Evolutionary conservation across 257 asterid genomes (phyloP), one percentile per base, ranked within the genome.

Genomic region (Fraxinus excelsior): DNA sequence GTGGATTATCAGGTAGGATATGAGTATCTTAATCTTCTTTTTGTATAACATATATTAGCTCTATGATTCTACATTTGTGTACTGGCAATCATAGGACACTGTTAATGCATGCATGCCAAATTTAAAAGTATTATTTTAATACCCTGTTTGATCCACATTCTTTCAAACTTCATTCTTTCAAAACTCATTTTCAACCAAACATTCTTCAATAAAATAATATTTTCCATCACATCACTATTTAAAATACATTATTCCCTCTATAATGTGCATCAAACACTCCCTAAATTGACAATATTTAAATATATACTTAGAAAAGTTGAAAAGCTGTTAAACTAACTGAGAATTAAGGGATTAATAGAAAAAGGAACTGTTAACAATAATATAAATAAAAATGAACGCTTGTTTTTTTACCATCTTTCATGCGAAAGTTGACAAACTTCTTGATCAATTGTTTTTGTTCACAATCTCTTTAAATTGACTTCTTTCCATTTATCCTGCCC

Each of bases 1-100:
- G 94, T 93, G 79, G 91, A 93, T 75, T 95, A 95, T 84, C 97
- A 95, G 96, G 99, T 93, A 81, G 46, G 31, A 23, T 38, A 35
- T 67, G 49, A 26, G 62, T 71, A 65, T 32, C 51, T 76, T 28
- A 58, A 13, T 81, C 60, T 25, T 67, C 66, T 53, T 56, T 28
- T 4, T 62, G 68, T 26, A 44, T 31, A 53, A n/a, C 76, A 29
- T 67, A 49, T 7, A 35, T 64, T 62, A 42, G 69, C 76, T 65
- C 7, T 73, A 37, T 62, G 37, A 76, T 32, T 58, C 72, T 75
- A 42, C 51, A 31, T 69, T 66, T 40, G 25, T 69, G 40, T 34
- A 18, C 58, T 69, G 67, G 79, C 71, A 35, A 5, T 26, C 12
- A 19, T 25, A 18, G 71, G 31, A 66, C 1, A 9, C 64, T 60